Conservation (phyloP, 441 rosid genomes). For the Aleurites moluccanus region DNA sequence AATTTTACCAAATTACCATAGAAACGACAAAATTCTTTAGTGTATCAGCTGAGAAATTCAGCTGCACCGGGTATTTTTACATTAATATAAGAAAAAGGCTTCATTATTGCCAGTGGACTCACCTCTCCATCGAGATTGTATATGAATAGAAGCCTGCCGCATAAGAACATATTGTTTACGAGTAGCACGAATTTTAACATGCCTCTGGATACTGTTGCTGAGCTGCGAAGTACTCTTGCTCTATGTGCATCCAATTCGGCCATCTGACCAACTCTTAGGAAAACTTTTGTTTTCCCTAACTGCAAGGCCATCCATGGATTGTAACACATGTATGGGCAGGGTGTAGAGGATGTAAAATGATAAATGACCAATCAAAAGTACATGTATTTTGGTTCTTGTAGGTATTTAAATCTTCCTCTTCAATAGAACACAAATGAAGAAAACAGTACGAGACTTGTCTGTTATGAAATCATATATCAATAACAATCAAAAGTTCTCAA, state of each 20-base stretch:
- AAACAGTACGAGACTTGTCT: neutral
- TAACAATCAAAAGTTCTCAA: neutral
- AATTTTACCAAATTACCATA: slow-evolving; percentile 6
- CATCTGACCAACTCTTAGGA: slow-evolving; percentile 81
- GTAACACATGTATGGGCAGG: slow-evolving; percentile 6
- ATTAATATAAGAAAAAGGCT: slow-evolving; percentile 1
- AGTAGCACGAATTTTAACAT: slow-evolving; percentile 40
- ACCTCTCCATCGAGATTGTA: slow-evolving; percentile 95
- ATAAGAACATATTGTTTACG: slow-evolving; percentile 47
- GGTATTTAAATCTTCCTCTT: slow-evolving; percentile 7
- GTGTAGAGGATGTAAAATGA: neutral
- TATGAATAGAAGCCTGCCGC: slow-evolving; percentile 52
- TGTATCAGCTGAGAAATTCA: slow-evolving; percentile 16
- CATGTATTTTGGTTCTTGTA: neutral
- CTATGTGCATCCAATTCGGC: slow-evolving; percentile 81
- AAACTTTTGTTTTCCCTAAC: slow-evolving; percentile 79
- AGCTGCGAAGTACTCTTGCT: slow-evolving; percentile 46
- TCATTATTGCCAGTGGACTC: slow-evolving; percentile 22
- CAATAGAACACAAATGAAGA: neutral
- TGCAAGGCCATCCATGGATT: slow-evolving; percentile 39
- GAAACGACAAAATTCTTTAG: slow-evolving; percentile 1
- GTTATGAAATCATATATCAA: neutral
- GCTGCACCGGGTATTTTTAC: slow-evolving; percentile 2
- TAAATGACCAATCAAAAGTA: slow-evolving; percentile 5
- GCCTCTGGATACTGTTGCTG: slow-evolving; percentile 70